phyloP scores from a whole-genome alignment of 352 stramenopile species.

The Phytophthora citrophthora region DNA sequence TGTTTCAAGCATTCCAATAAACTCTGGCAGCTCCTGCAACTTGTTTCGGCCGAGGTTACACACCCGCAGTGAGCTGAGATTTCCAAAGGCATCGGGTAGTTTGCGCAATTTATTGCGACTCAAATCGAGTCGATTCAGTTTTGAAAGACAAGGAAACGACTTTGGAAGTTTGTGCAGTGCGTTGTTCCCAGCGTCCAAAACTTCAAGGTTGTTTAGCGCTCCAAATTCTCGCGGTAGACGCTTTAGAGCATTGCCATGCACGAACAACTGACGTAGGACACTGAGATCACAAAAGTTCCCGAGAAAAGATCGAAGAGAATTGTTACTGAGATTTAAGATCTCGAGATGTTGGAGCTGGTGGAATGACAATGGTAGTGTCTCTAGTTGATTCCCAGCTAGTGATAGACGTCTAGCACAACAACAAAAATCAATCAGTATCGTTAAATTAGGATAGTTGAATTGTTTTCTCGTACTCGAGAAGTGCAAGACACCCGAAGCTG shows the following conservation, averaged over 20 bases:
- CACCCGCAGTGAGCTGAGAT: slow-evolving; percentile 42
- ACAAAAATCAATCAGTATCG: too few species aligned
- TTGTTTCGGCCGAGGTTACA: slow-evolving; percentile 51
- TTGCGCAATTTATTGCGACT: slow-evolving; percentile 54
- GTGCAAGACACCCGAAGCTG: slow-evolving; percentile 57
- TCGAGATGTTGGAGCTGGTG: slow-evolving; percentile 44
- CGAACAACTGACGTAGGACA: slow-evolving; percentile 44
- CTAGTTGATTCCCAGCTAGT: slow-evolving; percentile 56
- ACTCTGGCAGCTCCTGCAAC: slow-evolving; percentile 43
- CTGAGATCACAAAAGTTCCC: slow-evolving; percentile 63
- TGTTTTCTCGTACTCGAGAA: slow-evolving; percentile 47
- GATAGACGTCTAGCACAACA: slow-evolving; percentile 43
- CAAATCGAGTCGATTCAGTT: slow-evolving; percentile 40
- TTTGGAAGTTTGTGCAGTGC: slow-evolving; percentile 48
- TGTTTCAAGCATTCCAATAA: slow-evolving; percentile 39
- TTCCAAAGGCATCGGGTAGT: slow-evolving; percentile 54
- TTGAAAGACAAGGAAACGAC: slow-evolving; percentile 51
- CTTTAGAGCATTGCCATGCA: slow-evolving; percentile 44
- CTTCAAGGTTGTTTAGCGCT: slow-evolving; percentile 38
- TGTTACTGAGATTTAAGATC: slow-evolving; percentile 52
- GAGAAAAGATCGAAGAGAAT: slow-evolving; percentile 47
- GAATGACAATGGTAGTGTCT: slow-evolving; percentile 64
- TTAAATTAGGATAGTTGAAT: too few species aligned
- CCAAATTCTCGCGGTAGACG: slow-evolving; percentile 48
- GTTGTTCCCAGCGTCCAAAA: slow-evolving; percentile 54